Base-by-base conservation (phyloP, 225 moss, liverwort and hornwort genomes). In the Pleurozium schreberi region DNA sequence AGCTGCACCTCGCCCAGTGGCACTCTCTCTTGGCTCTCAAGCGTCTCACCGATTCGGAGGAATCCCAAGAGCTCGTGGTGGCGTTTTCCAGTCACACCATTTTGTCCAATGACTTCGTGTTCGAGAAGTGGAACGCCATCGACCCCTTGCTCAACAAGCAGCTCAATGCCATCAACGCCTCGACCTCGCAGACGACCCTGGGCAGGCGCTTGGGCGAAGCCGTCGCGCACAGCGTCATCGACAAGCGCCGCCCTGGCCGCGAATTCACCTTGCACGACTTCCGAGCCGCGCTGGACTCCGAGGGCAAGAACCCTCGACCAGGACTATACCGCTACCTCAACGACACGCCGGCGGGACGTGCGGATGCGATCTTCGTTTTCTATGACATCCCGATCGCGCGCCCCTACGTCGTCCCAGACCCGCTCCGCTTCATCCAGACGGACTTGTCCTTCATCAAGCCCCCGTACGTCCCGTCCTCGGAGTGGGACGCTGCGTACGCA, bases 11-110 rank as follows among this genome's bases (percentile, higher is more conserved):
- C 12, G 84, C 89, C 9, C 86, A 87, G 49, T 89, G 86, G 91
- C 91, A 91, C 68, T 88, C 91, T 28, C 89, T 91, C 12, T 58
- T 89, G 6, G 87, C 91, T 20, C 89, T 89, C 33, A 87, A 83
- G 34, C 69, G 69, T 12, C 75, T 75, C 75, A 34, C 50, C 3
- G 21, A 75, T 34, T 52, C 52, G 8, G 52, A 75, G 8, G 34
- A 50, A 75, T 50, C 52, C 52, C 75, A 75, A 34, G 75, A 75
- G 21, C 75, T 75, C 52, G 52, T 75, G 75, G 75, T 75, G 52
- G 75, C 52, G 21, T 75, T 52, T 74, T 47, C 47, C 18, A 74
- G 74, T 11, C 74, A 74, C 30, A 74, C 74, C 30, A 74, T 74
- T 17, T 30, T 74, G 47, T 47, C 74, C 47, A 74, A 74, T 16